Evolutionary conservation across 768 basidiomycete genomes (phyloP), one percentile per base, ranked within the genome.

Genomic region (Leccinellum albellum): DNA sequence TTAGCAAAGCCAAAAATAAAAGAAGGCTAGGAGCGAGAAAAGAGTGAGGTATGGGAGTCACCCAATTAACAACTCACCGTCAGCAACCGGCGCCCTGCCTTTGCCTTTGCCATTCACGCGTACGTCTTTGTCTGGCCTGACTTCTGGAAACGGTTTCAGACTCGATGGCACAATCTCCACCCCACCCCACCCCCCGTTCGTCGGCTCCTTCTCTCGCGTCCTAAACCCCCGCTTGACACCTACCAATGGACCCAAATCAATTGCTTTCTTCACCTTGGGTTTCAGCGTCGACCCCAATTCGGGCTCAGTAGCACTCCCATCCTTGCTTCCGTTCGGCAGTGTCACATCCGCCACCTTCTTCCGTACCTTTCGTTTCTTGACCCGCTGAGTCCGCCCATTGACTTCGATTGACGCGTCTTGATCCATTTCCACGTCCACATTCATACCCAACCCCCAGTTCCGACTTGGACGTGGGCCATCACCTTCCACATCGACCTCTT

Each of bases 171-270:
- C 75, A 71, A 86, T 78, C 74, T 86, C 85, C 26, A 86, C 79
- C 0, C 85, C 85, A 21, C 80, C 77, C 73, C 88, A 77, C 4
- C 88, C 87, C 1, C 87, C 84, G 42, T 79, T 79, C 54, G 74
- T 75, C 7, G 81, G 81, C 2, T 79, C 73, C 61, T 76, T 74
- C 67, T 87, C 87, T 46, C 79, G 70, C 21, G 87, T 85, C 63
- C 77, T 73, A 60, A 89, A 87, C 3, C 88, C 86, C 4, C 88
- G 73, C 58, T 80, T 73, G 24, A 67, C 64, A 14, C 86, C 88
- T 0, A 89, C 72, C 28, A 89, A 71, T 6, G 88, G 88, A 14
- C 88, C 88, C 1, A 89, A 64, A 66, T 88, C 81, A 0, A 79
- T 60, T 6, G 28, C 15, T 14, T 61, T 54, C 45, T 53, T 58